Evolutionary conservation across 1,139 yeast species (phyloP), one percentile per base, ranked within the genome.

Genomic region (Taiozyma sp.): DNA sequence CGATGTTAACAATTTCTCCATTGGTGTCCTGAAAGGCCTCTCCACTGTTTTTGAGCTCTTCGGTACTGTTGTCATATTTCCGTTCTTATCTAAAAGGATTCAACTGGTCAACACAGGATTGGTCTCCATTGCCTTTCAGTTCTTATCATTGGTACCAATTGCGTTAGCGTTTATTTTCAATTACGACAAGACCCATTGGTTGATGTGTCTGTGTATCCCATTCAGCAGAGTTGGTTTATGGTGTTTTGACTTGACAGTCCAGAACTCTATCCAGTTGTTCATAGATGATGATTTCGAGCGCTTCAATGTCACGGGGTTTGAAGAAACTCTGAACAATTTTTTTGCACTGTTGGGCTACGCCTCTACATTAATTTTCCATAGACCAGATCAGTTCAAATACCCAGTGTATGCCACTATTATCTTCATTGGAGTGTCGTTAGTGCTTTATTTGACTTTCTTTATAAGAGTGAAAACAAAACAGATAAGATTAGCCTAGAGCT

Each of bases 241-340:
- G 75, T 73, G 75, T 19, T 70, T 68, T 55, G 74, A 70, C 51
- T 58, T 70, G 24, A 57, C 71, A 16, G 62, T 65, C 3, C 73
- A 70, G 51, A 59, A 66, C 30, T 59, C 64, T 16, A 60, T 71
- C 29, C 72, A 68, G 46, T 58, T 66, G 22, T 62, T 62, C 39
- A 69, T 70, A 32, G 63, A 59, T 16, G 60, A 61, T 42, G 64
- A 61, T 8, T 49, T 53, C 36, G 56, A 60, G 27, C 59, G 73
- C 30, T 70, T 70, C 28, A 55, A 58, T 22, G 71, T 67, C 40
- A 67, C 73, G 5, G 56, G 71, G 8, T 62, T 66, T 39, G 74
- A 71, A 51, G 68, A 70, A 43, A 64, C 70, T 10, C 53, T 70
- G 39, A 72, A 68, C 49, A 67, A 64, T 49, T 39, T 65, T 14